phyloP scores from a whole-genome alignment of 805 yeast species.

The Candida endomychidarum region DNA sequence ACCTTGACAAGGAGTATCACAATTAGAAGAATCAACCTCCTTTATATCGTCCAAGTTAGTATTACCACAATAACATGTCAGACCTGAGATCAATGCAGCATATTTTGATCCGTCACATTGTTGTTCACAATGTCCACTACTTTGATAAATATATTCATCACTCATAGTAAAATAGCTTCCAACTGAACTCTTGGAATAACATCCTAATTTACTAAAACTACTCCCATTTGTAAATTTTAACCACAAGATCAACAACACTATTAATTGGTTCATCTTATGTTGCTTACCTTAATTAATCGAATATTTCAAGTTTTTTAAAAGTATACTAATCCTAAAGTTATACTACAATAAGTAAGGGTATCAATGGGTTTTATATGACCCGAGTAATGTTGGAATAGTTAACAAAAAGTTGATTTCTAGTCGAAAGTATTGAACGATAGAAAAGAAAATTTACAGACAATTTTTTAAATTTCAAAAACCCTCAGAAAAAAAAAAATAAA shows the following conservation, averaged over 20 bases:
- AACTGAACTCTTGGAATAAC: constrained; percentile 28
- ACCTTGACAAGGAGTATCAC: constrained; percentile 36
- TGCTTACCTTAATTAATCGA: neutral
- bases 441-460: neutral
- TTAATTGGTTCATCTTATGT: neutral
- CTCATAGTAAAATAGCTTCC: constrained; percentile 31
- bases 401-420: neutral
- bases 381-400: neutral
- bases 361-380: neutral
- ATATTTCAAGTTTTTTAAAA: too few relatives aligned
- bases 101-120: constrained; percentile 48
- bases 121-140: constrained; percentile 54
- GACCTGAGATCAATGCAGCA: constrained; percentile 36
- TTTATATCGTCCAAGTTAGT: constrained; percentile 24
- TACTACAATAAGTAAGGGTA: too few relatives aligned
- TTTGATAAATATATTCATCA: constrained; percentile 58
- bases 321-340: too few relatives aligned
- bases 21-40: constrained; percentile 27
- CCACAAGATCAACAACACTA: constrained; percentile 2
- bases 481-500: neutral
- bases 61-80: constrained; percentile 42
- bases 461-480: neutral
- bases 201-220: constrained; percentile 21
- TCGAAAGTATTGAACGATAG: neutral
- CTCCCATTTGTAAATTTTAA: constrained; percentile 1